Evolutionary conservation across 768 basidiomycete species (phyloP).

Genomic region (Hygrophoropsis aurantiaca): DNA sequence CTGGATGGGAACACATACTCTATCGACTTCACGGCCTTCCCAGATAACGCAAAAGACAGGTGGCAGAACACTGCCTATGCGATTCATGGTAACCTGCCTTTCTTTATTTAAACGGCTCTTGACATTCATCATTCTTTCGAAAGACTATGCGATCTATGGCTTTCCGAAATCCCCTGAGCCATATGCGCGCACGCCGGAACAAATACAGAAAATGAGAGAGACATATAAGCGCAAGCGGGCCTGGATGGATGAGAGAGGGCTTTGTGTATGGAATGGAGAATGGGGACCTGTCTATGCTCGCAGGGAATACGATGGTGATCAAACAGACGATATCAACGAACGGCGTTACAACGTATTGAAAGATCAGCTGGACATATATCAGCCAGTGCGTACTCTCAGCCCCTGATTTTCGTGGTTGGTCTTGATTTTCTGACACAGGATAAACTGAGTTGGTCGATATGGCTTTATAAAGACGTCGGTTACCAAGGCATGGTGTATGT

Average conservation of each 20-base stretch:
- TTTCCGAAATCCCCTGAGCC: conserved; percentile 33
- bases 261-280: conserved; percentile 38
- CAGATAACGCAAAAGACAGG: conserved; percentile 22
- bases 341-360: conserved; percentile 60
- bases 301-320: conserved; percentile 43
- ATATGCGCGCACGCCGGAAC: conserved; percentile 29
- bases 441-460: conserved; percentile 74
- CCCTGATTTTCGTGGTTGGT: not conserved
- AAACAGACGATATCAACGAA: conserved; percentile 64
- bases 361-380: conserved; percentile 70
- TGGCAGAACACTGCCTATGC: conserved; percentile 36
- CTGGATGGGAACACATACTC: conserved; percentile 44
- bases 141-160: conserved; percentile 39
- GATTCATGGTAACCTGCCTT: conserved; percentile 2
- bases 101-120: not conserved
- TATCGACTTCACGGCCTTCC: conserved; percentile 29
- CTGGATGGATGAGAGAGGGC: conserved; percentile 34
- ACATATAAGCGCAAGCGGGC: conserved; percentile 36
- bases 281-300: conserved; percentile 44
- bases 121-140: conserved; percentile 29
- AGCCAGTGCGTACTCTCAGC: conserved; percentile 37
- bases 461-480: conserved; percentile 56
- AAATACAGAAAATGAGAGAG: conserved; percentile 22
- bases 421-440: conserved; percentile 35
- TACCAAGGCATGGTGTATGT: conserved; percentile 38